phyloP scores from a whole-genome alignment of 2,329 filamentous ascomycete species.

The Pyrenochaeta sp. region DNA sequence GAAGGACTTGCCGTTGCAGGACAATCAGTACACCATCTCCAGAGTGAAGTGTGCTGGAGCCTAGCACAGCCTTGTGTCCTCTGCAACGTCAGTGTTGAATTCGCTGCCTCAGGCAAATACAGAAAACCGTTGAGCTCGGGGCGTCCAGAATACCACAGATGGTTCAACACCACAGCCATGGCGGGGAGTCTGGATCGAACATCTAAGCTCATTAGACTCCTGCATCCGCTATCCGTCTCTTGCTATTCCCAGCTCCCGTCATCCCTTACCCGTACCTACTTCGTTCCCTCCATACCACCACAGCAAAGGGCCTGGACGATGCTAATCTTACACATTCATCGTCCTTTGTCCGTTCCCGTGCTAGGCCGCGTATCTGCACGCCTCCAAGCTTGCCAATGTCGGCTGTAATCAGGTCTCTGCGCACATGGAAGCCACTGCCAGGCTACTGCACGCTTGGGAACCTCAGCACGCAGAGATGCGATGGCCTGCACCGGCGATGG shows the following conservation, averaged over 20 bases:
- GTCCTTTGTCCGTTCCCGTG: no score
- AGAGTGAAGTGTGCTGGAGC: slow-evolving; percentile 6
- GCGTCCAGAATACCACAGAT: slow-evolving; percentile 7
- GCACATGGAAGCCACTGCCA: no score
- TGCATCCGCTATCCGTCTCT: slow-evolving; percentile 23
- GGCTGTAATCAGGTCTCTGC: slow-evolving; percentile 20
- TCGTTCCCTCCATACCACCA: no score
- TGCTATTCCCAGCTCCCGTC: slow-evolving; percentile 13
- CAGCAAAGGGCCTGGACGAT: no score
- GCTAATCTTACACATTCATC: slow-evolving; percentile 18
- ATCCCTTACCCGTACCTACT: slow-evolving; percentile 7
- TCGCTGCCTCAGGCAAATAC: slow-evolving; percentile 16
- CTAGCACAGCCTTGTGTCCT: slow-evolving; percentile 15
- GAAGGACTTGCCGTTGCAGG: slow-evolving; percentile 13
- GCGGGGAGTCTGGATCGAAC: slow-evolving; percentile 38
- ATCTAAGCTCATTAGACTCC: slow-evolving; percentile 28
- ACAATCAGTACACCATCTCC: slow-evolving; percentile 16
- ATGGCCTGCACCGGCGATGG: no score
- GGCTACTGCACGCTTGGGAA: slow-evolving; percentile 32
- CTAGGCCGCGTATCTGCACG: slow-evolving; percentile 7
- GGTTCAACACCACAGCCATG: slow-evolving; percentile 14
- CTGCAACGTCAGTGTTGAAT: slow-evolving; percentile 7
- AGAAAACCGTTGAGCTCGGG: slow-evolving; percentile 6
- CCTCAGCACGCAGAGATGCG: no score
- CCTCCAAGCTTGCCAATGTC: slow-evolving; percentile 11